Evolutionary conservation across 345 rosid species (phyloP).

Genomic region (Litchi chinensis): DNA sequence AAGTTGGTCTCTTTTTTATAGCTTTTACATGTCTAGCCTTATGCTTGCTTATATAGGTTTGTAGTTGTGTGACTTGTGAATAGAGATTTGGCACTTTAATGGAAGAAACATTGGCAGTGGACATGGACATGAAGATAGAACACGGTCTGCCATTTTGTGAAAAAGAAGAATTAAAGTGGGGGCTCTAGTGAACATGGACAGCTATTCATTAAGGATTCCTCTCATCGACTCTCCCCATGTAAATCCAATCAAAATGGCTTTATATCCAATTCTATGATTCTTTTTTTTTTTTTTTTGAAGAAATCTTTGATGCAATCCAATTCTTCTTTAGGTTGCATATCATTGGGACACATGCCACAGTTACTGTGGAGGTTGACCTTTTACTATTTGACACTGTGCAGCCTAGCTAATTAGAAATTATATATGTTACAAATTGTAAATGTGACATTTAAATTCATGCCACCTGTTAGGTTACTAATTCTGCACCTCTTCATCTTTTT

Average conservation of each 20-base stretch:
- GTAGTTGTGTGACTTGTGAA: not conserved
- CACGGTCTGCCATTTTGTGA: conserved; percentile 8
- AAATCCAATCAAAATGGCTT: not conserved
- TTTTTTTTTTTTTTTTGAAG: no score
- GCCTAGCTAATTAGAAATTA: not conserved
- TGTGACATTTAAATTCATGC: no score
- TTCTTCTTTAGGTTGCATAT: not conserved
- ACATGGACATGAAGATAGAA: conserved; percentile 10
- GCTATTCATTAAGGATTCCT: conserved; percentile 10
- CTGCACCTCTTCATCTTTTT: no score
- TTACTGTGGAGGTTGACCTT: not conserved
- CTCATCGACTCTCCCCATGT: not conserved
- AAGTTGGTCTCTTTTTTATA: not conserved
- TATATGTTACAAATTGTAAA: not conserved
- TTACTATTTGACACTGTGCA: not conserved
- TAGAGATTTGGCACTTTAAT: conserved; percentile 9
- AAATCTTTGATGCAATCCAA: not conserved
- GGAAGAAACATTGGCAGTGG: conserved; percentile 13
- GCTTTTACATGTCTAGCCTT: not conserved
- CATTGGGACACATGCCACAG: not conserved
- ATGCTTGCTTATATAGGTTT: not conserved
- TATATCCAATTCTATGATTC: not conserved
- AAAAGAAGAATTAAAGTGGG: conserved; percentile 6
- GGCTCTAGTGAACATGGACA: conserved; percentile 6
- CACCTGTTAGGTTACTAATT: no score